A percentile compares a stretch with the other conserved stretches of the same genome.
Evolutionary conservation across 192 early-diverging fungal species (phyloP).

Genomic region (Umbelopsis vinacea): DNA sequence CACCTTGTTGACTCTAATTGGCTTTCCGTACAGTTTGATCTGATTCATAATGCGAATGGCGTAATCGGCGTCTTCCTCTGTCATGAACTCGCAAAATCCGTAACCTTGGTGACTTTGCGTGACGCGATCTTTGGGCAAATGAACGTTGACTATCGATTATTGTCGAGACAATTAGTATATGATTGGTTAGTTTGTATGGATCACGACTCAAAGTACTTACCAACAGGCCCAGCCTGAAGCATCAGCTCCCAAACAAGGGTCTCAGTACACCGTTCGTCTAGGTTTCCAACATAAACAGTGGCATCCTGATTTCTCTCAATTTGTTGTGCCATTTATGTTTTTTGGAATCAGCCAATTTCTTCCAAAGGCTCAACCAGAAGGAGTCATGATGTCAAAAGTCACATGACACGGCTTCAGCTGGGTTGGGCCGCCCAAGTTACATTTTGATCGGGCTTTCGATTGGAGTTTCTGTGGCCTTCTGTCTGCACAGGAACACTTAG

Average conservation of each 20-base stretch:
- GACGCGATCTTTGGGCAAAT: conserved; percentile 96
- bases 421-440: not conserved
- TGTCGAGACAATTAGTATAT: not conserved
- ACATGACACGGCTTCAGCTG: not conserved
- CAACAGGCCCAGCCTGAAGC: conserved; percentile 95
- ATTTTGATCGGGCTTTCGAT: not conserved
- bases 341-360: not conserved
- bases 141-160: conserved; percentile 76
- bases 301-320: conserved; percentile 97
- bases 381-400: conserved; percentile 5
- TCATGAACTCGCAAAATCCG: conserved; percentile 95
- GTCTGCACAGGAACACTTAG: not conserved
- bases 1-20: conserved; percentile 92
- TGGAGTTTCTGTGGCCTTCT: conserved; percentile 16
- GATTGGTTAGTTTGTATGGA: not conserved
- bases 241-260: conserved; percentile 97
- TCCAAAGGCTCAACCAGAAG: not conserved
- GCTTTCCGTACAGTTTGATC: conserved; percentile 93
- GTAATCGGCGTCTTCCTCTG: conserved; percentile 95
- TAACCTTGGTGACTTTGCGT: conserved; percentile 94
- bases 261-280: conserved; percentile 94
- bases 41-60: conserved; percentile 97
- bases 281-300: conserved; percentile 96
- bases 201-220: conserved; percentile 43
- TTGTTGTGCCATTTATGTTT: conserved; percentile 53